Percentiles rank a stretch among this genome's conserved stretches.
phyloP scores from a whole-genome alignment of 2,329 filamentous ascomycete species.

The Penicillium paneum region DNA sequence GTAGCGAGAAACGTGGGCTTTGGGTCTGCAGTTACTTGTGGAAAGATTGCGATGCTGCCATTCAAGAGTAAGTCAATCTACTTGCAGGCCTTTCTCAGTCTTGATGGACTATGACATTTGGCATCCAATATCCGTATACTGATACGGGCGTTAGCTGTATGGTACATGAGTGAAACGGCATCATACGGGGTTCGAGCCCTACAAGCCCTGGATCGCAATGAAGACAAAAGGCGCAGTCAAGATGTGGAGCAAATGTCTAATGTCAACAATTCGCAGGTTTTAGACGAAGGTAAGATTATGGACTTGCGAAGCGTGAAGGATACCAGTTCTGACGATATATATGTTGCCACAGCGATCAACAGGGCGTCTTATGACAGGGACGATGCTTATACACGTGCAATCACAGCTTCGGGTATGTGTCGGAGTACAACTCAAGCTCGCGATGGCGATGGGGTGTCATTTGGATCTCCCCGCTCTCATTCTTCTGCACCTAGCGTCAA shows the following conservation, averaged over 20 bases:
- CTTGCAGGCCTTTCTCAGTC: background rate
- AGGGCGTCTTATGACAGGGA: background rate
- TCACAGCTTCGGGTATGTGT: background rate
- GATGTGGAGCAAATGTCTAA: background rate
- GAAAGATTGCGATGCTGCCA: conserved; percentile 6
- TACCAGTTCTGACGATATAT: background rate
- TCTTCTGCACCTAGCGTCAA: background rate
- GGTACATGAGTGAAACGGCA: conserved; percentile 10
- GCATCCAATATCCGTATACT: background rate
- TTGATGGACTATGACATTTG: background rate
- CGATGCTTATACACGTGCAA: background rate
- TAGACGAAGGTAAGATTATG: background rate
- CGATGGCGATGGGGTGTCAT: background rate
- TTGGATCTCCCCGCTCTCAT: background rate
- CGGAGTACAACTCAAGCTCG: background rate
- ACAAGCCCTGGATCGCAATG: background rate
- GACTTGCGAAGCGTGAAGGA: background rate
- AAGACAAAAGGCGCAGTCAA: background rate
- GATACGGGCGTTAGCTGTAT: conserved; percentile 1
- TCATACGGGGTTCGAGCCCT: background rate
- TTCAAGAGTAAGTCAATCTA: conserved; percentile 7
- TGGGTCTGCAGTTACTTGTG: conserved; percentile 3
- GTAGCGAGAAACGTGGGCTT: conserved; percentile 2
- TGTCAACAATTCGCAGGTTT: background rate
- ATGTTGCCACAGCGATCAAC: background rate